A percentile compares a stretch with the other conserved stretches of the same genome.
Conservation (phyloP, 2,329 filamentous ascomycete species). For the Penicillium brasilianum region DNA sequence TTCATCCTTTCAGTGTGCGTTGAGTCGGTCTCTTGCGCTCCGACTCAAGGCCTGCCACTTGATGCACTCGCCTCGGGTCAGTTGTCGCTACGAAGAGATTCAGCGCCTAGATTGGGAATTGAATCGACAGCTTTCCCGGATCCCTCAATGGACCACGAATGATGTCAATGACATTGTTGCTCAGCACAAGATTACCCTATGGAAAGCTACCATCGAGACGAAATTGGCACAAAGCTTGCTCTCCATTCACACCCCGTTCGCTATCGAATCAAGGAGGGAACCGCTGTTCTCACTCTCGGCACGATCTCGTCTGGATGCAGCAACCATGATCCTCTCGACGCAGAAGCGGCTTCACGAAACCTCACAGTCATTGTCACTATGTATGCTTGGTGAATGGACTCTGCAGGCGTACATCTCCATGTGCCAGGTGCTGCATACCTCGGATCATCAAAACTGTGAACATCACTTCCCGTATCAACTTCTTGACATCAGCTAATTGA, state of each 20-base stretch:
- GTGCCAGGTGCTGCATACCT: slow-evolving; percentile 43
- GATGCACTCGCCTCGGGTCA: slow-evolving; percentile 46
- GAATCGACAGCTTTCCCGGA: slow-evolving; percentile 38
- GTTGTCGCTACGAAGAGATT: slow-evolving; percentile 48
- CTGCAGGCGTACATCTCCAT: slow-evolving; percentile 45
- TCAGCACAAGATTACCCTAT: slow-evolving; percentile 38
- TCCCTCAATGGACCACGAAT: slow-evolving; percentile 39
- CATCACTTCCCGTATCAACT: background rate
- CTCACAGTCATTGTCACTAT: slow-evolving; percentile 41
- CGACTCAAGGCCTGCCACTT: slow-evolving; percentile 41
- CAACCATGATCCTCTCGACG: slow-evolving; percentile 44
- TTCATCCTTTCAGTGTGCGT: slow-evolving; percentile 41
- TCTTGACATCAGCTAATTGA: background rate
- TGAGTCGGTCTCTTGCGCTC: slow-evolving; percentile 38
- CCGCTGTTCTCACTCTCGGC: slow-evolving; percentile 43
- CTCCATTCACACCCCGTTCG: slow-evolving; percentile 48
- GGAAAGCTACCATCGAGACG: slow-evolving; percentile 42
- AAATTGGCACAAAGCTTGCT: slow-evolving; percentile 44
- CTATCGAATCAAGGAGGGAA: slow-evolving; percentile 40
- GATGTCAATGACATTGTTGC: slow-evolving; percentile 28
- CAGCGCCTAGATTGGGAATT: slow-evolving; percentile 47
- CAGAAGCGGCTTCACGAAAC: slow-evolving; percentile 43
- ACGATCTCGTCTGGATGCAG: slow-evolving; percentile 43
- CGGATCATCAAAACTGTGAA: slow-evolving; percentile 33
- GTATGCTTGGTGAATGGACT: slow-evolving; percentile 43